phyloP scores from a whole-genome alignment of 78 protist species.

The Dictyostelium capitatum region DNA sequence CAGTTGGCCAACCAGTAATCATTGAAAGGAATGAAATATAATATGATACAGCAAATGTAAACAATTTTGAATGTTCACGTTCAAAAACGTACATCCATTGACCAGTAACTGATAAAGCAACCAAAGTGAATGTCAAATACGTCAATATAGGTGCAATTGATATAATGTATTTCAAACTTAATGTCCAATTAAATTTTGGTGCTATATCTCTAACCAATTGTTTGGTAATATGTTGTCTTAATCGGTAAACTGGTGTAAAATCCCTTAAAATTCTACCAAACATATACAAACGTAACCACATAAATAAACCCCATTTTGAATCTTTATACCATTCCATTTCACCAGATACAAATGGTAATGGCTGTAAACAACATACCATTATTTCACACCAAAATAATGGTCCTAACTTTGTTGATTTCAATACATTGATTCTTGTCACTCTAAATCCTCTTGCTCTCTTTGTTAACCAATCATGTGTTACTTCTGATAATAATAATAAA shows the following conservation, averaged over 20 bases:
- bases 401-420: conserved; percentile 58
- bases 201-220: conserved; percentile 17
- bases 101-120: conserved; percentile 10
- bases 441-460: conserved; percentile 75
- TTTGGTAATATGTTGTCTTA: background rate
- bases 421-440: conserved; percentile 65
- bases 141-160: conserved; percentile 25
- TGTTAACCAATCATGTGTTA: conserved; percentile 81
- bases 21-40: conserved; percentile 51
- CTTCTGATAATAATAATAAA: conserved; percentile 49
- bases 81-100: conserved; percentile 67
- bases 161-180: conserved; percentile 52
- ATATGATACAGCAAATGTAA: conserved; percentile 41
- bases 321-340: conserved; percentile 31
- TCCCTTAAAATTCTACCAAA: conserved; percentile 47
- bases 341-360: conserved; percentile 51
- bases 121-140: conserved; percentile 8
- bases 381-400: conserved; percentile 66
- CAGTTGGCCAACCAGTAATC: conserved; percentile 81
- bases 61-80: conserved; percentile 9
- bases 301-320: conserved; percentile 72
- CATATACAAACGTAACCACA: conserved; percentile 71
- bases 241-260: conserved; percentile 42
- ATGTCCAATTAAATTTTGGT: conserved; percentile 70
- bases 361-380: conserved; percentile 19